Percentiles rank a stretch among this genome's conserved stretches.
These are phyloP conservation scores for Fusarium agapanthi DNA, from an alignment of 2,329 filamentous ascomycete genomes.

Conservation along the genomic window DNA sequence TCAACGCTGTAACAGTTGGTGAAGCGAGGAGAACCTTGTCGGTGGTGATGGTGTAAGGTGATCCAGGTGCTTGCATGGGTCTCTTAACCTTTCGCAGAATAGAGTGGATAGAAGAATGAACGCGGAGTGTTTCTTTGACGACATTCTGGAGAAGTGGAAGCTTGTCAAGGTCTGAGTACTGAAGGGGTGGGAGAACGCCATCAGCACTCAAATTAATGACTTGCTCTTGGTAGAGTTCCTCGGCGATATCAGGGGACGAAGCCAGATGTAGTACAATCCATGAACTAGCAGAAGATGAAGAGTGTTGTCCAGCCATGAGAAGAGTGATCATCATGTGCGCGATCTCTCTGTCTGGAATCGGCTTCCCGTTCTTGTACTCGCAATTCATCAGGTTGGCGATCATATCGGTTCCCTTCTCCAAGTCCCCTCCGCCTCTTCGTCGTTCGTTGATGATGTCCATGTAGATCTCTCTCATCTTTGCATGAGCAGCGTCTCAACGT, in stretches of 20 bases:
- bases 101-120: conserved; percentile 77
- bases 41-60: conserved; percentile 64
- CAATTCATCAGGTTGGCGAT: conserved; percentile 82
- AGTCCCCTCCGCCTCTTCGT: conserved; percentile 56
- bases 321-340: conserved; percentile 89
- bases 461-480: conserved; percentile 76
- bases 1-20: conserved; percentile 54
- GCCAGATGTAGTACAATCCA: conserved; percentile 83
- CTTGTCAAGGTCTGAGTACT: conserved; percentile 66
- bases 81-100: conserved; percentile 78
- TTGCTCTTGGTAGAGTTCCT: conserved; percentile 77
- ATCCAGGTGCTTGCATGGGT: conserved; percentile 67
- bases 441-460: conserved; percentile 74
- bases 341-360: conserved; percentile 77
- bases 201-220: conserved; percentile 58
- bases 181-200: conserved; percentile 62
- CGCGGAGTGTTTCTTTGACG: conserved; percentile 75
- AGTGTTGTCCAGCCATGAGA: conserved; percentile 86
- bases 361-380: conserved; percentile 76
- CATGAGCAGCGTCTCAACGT: conserved; percentile 74
- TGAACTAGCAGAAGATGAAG: conserved; percentile 77
- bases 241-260: conserved; percentile 72
- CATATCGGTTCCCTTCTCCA: conserved; percentile 67
- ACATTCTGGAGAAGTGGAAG: conserved; percentile 70
- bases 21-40: conserved; percentile 56